Conservation (phyloP, 495 filamentous ascomycete genomes). For the Penicillium desertorum region DNA sequence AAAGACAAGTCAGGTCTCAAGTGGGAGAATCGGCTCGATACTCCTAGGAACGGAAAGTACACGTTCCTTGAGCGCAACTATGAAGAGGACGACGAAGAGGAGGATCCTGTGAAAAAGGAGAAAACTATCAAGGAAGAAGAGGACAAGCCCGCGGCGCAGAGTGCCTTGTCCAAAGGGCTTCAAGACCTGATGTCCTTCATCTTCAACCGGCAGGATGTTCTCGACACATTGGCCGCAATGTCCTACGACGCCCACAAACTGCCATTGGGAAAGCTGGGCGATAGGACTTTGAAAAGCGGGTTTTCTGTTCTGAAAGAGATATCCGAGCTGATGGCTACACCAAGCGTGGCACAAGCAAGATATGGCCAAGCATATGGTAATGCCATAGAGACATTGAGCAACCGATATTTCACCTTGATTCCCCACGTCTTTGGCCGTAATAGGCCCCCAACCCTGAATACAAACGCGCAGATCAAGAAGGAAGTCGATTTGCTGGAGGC, state of each 20-base stretch:
- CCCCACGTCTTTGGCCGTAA: conserved; percentile 78
- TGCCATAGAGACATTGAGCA: conserved; percentile 62
- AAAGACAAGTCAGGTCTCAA: conserved; percentile 69
- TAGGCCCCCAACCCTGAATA: conserved; percentile 63
- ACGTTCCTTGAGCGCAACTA: conserved; percentile 73
- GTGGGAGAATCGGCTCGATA: conserved; percentile 62
- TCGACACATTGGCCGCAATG: conserved; percentile 62
- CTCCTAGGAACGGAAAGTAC: conserved; percentile 66
- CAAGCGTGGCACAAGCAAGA: conserved; percentile 42
- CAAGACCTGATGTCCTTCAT: conserved; percentile 75
- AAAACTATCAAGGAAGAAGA: conserved; percentile 28
- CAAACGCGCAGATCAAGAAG: conserved; percentile 56
- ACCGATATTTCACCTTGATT: conserved; percentile 76
- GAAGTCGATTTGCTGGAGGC: conserved; percentile 77
- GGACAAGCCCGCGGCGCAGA: conserved; percentile 39
- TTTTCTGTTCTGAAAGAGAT: conserved; percentile 74
- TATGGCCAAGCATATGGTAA: conserved; percentile 39
- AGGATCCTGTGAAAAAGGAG: conserved; percentile 19
- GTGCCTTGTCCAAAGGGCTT: conserved; percentile 55
- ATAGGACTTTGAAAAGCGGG: conserved; percentile 66
- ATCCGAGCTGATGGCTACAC: conserved; percentile 58
- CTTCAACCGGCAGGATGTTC: conserved; percentile 69
- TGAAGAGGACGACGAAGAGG: conserved; percentile 60
- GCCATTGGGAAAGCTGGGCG: conserved; percentile 80
- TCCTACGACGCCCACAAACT: conserved; percentile 77